Conservation (phyloP, 2,329 filamentous ascomycete species). For the Verticillium nubilum region DNA sequence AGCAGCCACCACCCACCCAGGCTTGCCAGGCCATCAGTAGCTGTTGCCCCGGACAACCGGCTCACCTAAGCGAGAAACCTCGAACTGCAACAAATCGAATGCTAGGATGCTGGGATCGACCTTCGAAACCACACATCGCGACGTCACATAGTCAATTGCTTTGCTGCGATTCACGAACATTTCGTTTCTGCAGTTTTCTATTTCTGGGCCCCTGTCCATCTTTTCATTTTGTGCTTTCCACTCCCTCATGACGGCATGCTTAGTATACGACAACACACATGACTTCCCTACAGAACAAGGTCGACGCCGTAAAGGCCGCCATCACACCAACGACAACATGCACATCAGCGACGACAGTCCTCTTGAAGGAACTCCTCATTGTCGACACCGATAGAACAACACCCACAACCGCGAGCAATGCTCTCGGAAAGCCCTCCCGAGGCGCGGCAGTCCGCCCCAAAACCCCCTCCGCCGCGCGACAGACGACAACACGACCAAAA, state of each 20-base stretch:
- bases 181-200: slow-evolving; percentile 5
- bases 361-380: slow-evolving; percentile 40
- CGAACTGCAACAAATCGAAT: background rate
- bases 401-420: background rate
- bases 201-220: background rate
- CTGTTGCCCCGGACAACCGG: background rate
- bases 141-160: slow-evolving; percentile 6
- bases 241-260: slow-evolving; percentile 25
- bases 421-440: background rate
- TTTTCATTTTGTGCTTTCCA: background rate
- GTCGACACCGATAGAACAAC: slow-evolving; percentile 20
- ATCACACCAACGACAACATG: slow-evolving; percentile 48
- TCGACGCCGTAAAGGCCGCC: slow-evolving; percentile 48
- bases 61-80: background rate
- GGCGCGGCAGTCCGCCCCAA: slow-evolving; percentile 13
- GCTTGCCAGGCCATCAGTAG: too few relatives aligned
- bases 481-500: slow-evolving; percentile 19
- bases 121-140: background rate
- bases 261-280: slow-evolving; percentile 22
- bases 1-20: too few relatives aligned
- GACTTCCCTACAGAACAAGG: slow-evolving; percentile 36
- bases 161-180: slow-evolving; percentile 5
- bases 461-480: slow-evolving; percentile 19
- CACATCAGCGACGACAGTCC: slow-evolving; percentile 41
- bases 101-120: background rate